phyloP scores from a whole-genome alignment of 1,139 yeast species.

The Kurtzmaniella natalensis region DNA sequence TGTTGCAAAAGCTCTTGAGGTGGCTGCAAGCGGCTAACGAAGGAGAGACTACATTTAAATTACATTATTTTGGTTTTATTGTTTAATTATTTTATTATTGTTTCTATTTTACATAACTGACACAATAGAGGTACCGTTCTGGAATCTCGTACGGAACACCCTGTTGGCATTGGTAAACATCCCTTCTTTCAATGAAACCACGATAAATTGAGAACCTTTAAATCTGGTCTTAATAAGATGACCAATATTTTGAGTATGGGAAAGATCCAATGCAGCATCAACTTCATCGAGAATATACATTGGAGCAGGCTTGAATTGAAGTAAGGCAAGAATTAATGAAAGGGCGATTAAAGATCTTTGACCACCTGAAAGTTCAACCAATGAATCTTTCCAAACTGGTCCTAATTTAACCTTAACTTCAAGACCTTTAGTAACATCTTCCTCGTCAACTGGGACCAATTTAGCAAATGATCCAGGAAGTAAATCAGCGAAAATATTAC shows the following conservation, averaged over 20 bases:
- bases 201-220: slow-evolving; percentile 93
- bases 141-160: slow-evolving; percentile 88
- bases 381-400: slow-evolving; percentile 90
- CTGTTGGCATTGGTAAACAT: slow-evolving; percentile 97
- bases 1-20: no score
- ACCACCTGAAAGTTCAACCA: slow-evolving; percentile 95
- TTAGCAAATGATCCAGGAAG: slow-evolving; percentile 90
- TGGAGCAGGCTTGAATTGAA: slow-evolving; percentile 96
- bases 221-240: slow-evolving; percentile 92
- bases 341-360: slow-evolving; percentile 92
- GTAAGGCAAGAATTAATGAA: slow-evolving; percentile 81
- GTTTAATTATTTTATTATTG: no score
- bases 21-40: no score
- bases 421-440: slow-evolving; percentile 84
- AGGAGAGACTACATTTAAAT: no score
- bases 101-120: slow-evolving; percentile 40
- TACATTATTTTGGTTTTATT: no score
- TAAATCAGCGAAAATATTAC: slow-evolving; percentile 84
- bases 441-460: slow-evolving; percentile 73
- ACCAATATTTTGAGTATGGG: slow-evolving; percentile 97
- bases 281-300: slow-evolving; percentile 97
- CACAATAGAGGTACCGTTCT: slow-evolving; percentile 94
- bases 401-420: slow-evolving; percentile 92
- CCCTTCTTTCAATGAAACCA: slow-evolving; percentile 94
- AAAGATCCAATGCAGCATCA: slow-evolving; percentile 95